phyloP scores from a whole-genome alignment of 2,329 filamentous ascomycete species.

The Calonectria fujianensis region DNA sequence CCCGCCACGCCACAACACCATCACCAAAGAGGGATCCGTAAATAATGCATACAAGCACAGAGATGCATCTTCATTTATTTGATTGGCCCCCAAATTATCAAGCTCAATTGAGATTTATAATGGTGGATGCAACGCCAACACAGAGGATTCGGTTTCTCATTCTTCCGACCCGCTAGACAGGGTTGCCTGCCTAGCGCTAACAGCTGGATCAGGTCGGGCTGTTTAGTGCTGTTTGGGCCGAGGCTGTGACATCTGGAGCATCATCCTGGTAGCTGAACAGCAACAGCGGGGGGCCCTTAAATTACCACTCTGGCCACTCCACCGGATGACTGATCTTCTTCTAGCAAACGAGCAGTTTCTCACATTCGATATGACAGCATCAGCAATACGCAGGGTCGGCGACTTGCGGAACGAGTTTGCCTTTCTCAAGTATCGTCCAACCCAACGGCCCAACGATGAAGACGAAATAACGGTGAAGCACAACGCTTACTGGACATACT shows the following conservation, averaged over 20 bases:
- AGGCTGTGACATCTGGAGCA: conserved; percentile 4
- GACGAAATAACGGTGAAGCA: conserved; percentile 48
- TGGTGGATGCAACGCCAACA: conserved; percentile 8
- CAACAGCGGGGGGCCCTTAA: conserved; percentile 10
- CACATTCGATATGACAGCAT: background rate
- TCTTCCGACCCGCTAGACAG: conserved; percentile 17
- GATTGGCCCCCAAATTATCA: background rate
- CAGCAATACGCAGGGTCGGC: background rate
- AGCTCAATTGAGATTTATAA: background rate
- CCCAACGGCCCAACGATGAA: background rate
- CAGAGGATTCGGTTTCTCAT: conserved; percentile 19
- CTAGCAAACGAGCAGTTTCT: conserved; percentile 2
- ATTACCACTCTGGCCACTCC: conserved; percentile 11
- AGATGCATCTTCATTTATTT: background rate
- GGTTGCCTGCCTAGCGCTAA: background rate
- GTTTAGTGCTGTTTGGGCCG: conserved; percentile 3
- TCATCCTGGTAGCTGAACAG: conserved; percentile 21
- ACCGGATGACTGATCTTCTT: background rate
- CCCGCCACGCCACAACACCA: conserved; percentile 4
- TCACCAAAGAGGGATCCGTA: conserved; percentile 3
- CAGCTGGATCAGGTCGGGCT: conserved; percentile 1
- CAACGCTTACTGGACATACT: conserved; percentile 66
- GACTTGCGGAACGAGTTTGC: conserved; percentile 26
- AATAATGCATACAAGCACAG: conserved; percentile 5
- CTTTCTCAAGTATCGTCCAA: conserved; percentile 39